A percentile compares a stretch with the other conserved stretches of the same genome.
Evolutionary conservation across 306 rosid species (phyloP).

Genomic region (Prunus salicina): DNA sequence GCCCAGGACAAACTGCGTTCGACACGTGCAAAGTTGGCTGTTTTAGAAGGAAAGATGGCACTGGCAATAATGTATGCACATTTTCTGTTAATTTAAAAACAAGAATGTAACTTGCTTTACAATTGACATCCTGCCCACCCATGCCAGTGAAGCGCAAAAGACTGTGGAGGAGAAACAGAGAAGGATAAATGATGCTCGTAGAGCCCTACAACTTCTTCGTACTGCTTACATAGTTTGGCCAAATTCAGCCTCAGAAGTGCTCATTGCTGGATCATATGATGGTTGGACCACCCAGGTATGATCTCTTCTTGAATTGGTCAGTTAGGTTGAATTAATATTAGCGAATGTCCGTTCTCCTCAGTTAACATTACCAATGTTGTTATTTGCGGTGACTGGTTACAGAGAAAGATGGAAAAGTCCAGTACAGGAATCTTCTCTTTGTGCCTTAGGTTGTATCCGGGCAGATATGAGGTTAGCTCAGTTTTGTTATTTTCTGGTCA

Average conservation of each 20-base stretch:
- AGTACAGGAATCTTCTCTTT: slow-evolving; percentile 62
- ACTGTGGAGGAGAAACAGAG: slow-evolving; percentile 62
- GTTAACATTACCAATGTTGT: background rate
- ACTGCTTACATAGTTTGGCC: slow-evolving; percentile 69
- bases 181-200: slow-evolving; percentile 48
- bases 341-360: background rate
- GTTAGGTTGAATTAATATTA: background rate
- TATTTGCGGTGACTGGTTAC: slow-evolving; percentile 27
- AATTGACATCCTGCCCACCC: slow-evolving; percentile 16
- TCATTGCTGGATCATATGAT: slow-evolving; percentile 81
- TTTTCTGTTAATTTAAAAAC: slow-evolving; percentile 20
- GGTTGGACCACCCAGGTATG: slow-evolving; percentile 87
- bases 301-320: slow-evolving; percentile 16
- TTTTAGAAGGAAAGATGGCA: slow-evolving; percentile 85
- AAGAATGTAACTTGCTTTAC: slow-evolving; percentile 3
- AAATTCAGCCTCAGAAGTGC: slow-evolving; percentile 75
- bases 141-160: slow-evolving; percentile 62
- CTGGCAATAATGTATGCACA: slow-evolving; percentile 61
- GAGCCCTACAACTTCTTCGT: slow-evolving; percentile 56
- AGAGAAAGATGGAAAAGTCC: slow-evolving; percentile 82
- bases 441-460: slow-evolving; percentile 79
- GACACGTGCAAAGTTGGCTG: slow-evolving; percentile 70
- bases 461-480: slow-evolving; percentile 75
- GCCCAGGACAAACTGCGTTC: slow-evolving; percentile 66
- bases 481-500: background rate